Evolutionary conservation across 2,329 filamentous ascomycete genomes (phyloP).

Genomic region (Ophiosphaerella herpotricha): DNA sequence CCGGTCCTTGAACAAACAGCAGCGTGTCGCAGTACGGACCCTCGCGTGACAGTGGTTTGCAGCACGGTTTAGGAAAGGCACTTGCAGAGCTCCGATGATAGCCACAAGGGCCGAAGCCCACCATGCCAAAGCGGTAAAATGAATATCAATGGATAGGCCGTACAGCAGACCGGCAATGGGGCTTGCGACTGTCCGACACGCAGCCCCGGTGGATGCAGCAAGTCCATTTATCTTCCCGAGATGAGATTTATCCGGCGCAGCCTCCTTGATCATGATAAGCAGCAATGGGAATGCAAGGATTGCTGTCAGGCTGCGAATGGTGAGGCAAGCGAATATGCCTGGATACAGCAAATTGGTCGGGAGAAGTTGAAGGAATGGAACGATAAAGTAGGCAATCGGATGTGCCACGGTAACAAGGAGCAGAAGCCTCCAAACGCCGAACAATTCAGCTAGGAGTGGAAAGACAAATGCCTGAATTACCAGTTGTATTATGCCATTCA

Average conservation of each 20-base stretch:
- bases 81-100: conserved; percentile 59
- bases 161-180: conserved; percentile 72
- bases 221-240: conserved; percentile 74
- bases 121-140: conserved; percentile 66
- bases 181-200: conserved; percentile 70
- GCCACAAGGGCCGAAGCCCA: conserved; percentile 64
- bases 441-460: conserved; percentile 63
- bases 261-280: conserved; percentile 74
- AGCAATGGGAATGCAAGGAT: conserved; percentile 71
- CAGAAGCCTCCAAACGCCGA: conserved; percentile 72
- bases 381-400: conserved; percentile 69
- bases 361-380: conserved; percentile 68
- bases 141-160: conserved; percentile 60
- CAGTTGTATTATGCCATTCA: conserved; percentile 73
- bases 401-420: conserved; percentile 68
- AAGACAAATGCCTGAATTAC: conserved; percentile 75
- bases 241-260: conserved; percentile 64
- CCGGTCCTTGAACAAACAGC: conserved; percentile 22
- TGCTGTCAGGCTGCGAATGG: conserved; percentile 68
- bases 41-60: conserved; percentile 42
- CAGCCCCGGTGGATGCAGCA: conserved; percentile 72
- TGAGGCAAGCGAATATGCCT: conserved; percentile 68
- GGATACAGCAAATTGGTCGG: conserved; percentile 59
- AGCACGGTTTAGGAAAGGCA: conserved; percentile 60
- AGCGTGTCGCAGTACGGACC: conserved; percentile 29